phyloP scores from a whole-genome alignment of 495 filamentous ascomycete species.

The Aspergillus avenaceus region DNA sequence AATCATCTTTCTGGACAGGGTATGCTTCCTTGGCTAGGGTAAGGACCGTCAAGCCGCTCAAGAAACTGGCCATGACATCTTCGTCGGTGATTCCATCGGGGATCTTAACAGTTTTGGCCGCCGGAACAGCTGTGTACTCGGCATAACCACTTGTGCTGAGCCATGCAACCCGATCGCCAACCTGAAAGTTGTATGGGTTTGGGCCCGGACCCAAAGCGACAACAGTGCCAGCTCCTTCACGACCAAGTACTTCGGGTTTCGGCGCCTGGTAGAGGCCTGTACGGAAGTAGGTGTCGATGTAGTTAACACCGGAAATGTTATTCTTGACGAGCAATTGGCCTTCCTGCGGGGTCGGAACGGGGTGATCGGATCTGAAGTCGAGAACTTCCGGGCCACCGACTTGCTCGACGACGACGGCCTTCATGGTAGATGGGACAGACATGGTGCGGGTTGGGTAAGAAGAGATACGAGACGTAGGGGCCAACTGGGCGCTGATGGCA shows the following conservation, averaged over 20 bases:
- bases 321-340: constrained; percentile 83
- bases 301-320: constrained; percentile 82
- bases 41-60: constrained; percentile 86
- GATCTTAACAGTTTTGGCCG: constrained; percentile 55
- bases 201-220: constrained; percentile 46
- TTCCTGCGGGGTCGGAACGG: constrained; percentile 66
- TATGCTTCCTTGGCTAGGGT: constrained; percentile 77
- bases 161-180: constrained; percentile 68
- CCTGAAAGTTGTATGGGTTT: constrained; percentile 45
- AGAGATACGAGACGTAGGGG: too few species aligned
- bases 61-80: constrained; percentile 60
- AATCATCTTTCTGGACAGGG: constrained; percentile 69
- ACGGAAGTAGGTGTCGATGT: constrained; percentile 86
- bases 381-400: constrained; percentile 78
- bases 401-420: constrained; percentile 68
- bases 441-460: constrained; percentile 22
- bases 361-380: constrained; percentile 67
- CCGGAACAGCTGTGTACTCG: constrained; percentile 65
- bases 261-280: constrained; percentile 76
- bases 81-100: constrained; percentile 59
- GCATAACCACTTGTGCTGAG: constrained; percentile 64
- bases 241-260: constrained; percentile 77
- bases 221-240: constrained; percentile 70
- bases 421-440: constrained; percentile 64
- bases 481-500: too few species aligned